Percentiles rank a stretch among this genome's conserved stretches.
Evolutionary conservation across 345 rosid species (phyloP).

Genomic region (Durio zibethinus): DNA sequence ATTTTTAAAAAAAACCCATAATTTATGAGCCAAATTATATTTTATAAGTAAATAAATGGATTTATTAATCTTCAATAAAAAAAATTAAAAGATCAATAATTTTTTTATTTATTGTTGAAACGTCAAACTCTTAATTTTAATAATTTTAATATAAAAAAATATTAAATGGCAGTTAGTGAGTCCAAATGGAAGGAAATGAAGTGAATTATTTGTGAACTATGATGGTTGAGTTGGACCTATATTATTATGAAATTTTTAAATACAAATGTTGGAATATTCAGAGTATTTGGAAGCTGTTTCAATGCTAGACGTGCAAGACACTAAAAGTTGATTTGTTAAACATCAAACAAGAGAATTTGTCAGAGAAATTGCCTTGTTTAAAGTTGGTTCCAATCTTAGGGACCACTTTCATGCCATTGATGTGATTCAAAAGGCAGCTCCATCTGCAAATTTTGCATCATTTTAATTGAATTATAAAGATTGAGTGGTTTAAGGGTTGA

Average conservation of each 20-base stretch:
- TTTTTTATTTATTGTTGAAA: too few species aligned
- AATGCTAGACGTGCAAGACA: background rate
- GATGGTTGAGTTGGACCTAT: background rate
- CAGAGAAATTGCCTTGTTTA: background rate
- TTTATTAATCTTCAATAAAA: background rate
- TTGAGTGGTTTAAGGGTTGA: too few species aligned
- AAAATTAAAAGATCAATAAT: too few species aligned
- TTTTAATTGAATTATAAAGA: too few species aligned
- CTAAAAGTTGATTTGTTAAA: background rate
- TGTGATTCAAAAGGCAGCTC: background rate
- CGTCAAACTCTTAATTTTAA: too few species aligned
- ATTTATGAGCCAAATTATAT: too few species aligned
- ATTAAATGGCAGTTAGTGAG: background rate
- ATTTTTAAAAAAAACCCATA: background rate
- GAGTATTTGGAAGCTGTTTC: background rate
- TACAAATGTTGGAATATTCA: background rate
- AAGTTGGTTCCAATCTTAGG: background rate
- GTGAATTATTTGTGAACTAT: too few species aligned
- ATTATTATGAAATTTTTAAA: too few species aligned
- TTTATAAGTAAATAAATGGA: background rate
- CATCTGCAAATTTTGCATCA: background rate
- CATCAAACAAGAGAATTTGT: background rate
- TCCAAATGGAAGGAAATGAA: constrained; percentile 2
- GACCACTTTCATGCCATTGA: background rate
- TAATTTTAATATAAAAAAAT: too few species aligned